phyloP scores from a whole-genome alignment of 2,329 filamentous ascomycete genomes.

The Venturiaceae sp. region DNA sequence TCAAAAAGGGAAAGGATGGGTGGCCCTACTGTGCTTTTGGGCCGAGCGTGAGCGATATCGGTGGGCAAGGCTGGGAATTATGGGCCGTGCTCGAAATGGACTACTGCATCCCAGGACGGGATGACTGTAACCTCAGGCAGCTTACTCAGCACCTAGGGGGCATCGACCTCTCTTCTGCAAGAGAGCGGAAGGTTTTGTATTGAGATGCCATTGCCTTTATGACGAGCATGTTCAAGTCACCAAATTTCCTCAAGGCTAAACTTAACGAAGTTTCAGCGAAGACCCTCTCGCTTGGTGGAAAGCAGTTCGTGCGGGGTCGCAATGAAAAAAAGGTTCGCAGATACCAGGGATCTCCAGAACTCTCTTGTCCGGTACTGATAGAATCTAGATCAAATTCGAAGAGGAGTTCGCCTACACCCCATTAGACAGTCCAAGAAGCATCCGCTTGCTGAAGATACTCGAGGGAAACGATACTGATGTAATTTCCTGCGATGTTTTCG shows the following conservation, averaged over 20 bases:
- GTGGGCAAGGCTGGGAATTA: no score
- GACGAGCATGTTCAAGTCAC: not conserved
- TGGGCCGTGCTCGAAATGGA: no score
- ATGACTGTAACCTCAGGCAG: no score
- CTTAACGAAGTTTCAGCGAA: constrained; percentile 8
- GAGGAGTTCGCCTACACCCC: constrained; percentile 1
- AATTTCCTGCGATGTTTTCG: constrained; percentile 6
- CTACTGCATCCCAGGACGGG: no score
- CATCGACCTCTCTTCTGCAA: not conserved
- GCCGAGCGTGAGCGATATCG: no score
- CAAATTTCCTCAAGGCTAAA: constrained; percentile 3
- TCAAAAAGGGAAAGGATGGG: no score
- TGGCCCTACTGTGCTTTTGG: no score
- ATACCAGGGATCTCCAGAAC: not conserved
- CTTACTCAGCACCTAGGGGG: not conserved
- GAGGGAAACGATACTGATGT: constrained; percentile 5
- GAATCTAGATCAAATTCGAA: not conserved
- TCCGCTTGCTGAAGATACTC: constrained; percentile 4
- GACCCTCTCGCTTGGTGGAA: constrained; percentile 6
- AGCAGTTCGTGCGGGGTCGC: not conserved
- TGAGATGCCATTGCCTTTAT: not conserved
- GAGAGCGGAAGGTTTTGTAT: no score
- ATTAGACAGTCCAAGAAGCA: not conserved
- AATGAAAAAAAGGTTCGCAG: constrained; percentile 6
- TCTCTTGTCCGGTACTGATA: not conserved